Evolutionary conservation across 352 stramenopile species (phyloP), one percentile per base, ranked within the genome.

Genomic region (Phytopythium montanum): DNA sequence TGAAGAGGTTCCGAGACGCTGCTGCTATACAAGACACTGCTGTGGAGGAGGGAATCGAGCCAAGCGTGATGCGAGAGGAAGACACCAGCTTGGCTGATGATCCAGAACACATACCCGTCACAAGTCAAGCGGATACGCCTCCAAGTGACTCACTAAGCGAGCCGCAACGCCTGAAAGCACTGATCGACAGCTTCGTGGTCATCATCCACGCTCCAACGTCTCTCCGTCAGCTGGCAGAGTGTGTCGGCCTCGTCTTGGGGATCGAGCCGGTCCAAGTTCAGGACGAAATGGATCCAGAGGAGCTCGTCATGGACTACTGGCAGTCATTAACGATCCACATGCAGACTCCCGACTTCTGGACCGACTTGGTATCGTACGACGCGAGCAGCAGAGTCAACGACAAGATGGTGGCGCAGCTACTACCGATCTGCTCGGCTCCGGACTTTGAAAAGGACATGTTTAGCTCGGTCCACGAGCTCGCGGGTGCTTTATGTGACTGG

Each of bases 221-320:
- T 2, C 66, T 92, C 38, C 80, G 76, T 16, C 79, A 89, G 29
- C 64, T 93, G 3, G 74, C 79, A 0, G 81, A 92, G 50, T 93
- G 81, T 31, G 42, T 92, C 25, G 80, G 84, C 8, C 48, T 90
- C 13, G 78, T 93, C 23, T 69, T 90, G n/a, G 66, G 62, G 7
- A 81, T 93, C 14, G 66, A 83, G 39, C 77, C 84, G 3, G 64
- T 90, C 2, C 69, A 87, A 61, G 64, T 67, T 0, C 79, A 46
- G 13, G 81, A 91, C 57, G 79, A 89, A 38, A 65, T 88, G 54
- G 81, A 93, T 52, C 75, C 76, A 4, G 82, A 92, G 18, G 83
- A 90, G 51, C 70, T 87, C 16, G 69, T 90, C 29, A 85, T 90
- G 70, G 76, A 92, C 51, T 93, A 92, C 44, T 90, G 81, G 79